Base-by-base conservation (phyloP, 2,329 filamentous ascomycete genomes). In the Fusarium devonianum region DNA sequence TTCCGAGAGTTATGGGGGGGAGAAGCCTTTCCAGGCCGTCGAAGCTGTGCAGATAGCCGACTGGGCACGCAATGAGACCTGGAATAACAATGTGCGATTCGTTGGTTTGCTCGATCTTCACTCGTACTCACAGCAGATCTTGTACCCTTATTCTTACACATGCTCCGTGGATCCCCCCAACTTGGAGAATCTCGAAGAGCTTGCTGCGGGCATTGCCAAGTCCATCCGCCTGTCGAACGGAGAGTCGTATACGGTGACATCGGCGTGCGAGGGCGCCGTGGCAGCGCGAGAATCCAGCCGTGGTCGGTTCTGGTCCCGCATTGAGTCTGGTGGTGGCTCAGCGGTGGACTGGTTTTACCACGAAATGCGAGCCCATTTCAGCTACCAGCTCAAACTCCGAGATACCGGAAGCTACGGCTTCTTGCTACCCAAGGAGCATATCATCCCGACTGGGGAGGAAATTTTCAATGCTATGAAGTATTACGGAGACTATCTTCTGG, bases 331-430 rank as follows among this genome's bases (percentile, higher is more conserved):
- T 4, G 92, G 93, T 28, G 93, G 93, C 3, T 92, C 89, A 37
- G 90, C 90, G 2, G 84, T 97, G 30, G 94, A 97, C 72, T 97
- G 90, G 85, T 96, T 99, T 72, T 96, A 96, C 69, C 90, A 96
- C 63, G 88, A 95, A 64, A 73, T 97, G 53, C 78, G 81, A 35
- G 89, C 93, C 13, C 86, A 84, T 56, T 96, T 90, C 69, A 89
- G 91, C 49, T 97, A 95, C 70, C 94, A 97, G 77, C 88, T 94
- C 73, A 97, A 97, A 75, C 78, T 99, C 19, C 81, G 94, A 37
- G 94, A 99, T 69, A 94, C 89, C 0, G 94, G 94, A 8, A 94
- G 86, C 69, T 97, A 97, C 69, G 94, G 94, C 0, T 99, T 97
- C 69, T 75, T 99, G 36, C 76, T 97, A 4, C 94, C 94, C 0